Evolutionary conservation across 1,284 basidiomycete genomes (phyloP), one percentile per base, ranked within the genome.

Genomic region (Taiwanofungus camphoratus): DNA sequence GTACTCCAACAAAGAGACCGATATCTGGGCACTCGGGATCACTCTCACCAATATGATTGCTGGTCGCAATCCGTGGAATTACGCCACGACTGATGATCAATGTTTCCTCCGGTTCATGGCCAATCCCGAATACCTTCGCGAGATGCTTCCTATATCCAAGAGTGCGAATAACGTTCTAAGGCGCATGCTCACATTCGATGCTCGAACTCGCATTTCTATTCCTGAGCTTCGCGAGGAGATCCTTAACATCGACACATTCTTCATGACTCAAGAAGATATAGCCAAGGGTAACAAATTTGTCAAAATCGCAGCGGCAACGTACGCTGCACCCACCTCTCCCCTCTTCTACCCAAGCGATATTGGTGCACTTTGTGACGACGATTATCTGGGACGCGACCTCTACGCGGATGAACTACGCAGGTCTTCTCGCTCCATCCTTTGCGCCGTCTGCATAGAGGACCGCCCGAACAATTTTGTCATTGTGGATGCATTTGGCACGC

Each of bases 41-140:
- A 54, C 61, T 52, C 52, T 64, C 40, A 48, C 44, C 44, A 96
- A 94, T 66, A 76, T 97, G 65, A 81, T 92, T 36, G 87, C 86
- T 45, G 87, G 88, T 15, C 79, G 87, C 33, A 90, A 88, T 61
- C 93, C 92, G 4, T 97, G 94, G 94, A 76, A 79, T 50, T 73
- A 77, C 53, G 92, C 94, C 3, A 77, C 72, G 36, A 65, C 72
- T 4, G 67, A 71, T 36, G 92, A 96, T 64, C 75, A 80, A 41
- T 82, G 80, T 31, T 95, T 88, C 68, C 61, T 69, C 16, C 76
- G 79, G 1, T 92, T 74, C 65, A 63, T 91, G 3, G 86, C 87
- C 13, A 85, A 90, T 51, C 75, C 70, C 24, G 64, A 85, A 48
- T 86, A 84, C 56, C 73, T 94, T 18, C 74, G 73, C 16, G 64